Evolutionary conservation across 2,329 filamentous ascomycete species (phyloP), one percentile per base, ranked within the genome.

Genomic region (Neobulgaria alba): DNA sequence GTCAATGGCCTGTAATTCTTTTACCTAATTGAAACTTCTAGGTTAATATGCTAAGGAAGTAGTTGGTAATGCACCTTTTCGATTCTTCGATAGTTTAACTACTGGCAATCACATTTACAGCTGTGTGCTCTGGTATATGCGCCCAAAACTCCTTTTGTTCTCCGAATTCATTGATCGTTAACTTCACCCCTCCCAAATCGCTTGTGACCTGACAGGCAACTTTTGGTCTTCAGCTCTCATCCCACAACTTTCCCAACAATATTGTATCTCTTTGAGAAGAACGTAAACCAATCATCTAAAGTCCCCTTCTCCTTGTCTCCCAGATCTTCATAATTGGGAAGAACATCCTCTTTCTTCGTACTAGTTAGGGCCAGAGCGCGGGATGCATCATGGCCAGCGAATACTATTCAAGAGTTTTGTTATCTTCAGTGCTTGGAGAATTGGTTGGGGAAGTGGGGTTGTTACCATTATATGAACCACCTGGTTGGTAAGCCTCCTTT

Each of bases 181-280:
- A n/a, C n/a, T n/a, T n/a, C n/a, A n/a, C n/a, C n/a, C n/a, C n/a
- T n/a, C n/a, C n/a, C n/a, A n/a, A n/a, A n/a, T n/a, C n/a, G n/a
- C n/a, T n/a, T n/a, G n/a, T n/a, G n/a, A n/a, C n/a, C n/a, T n/a
- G n/a, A n/a, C n/a, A n/a, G n/a, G n/a, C n/a, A n/a, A n/a, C n/a
- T n/a, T n/a, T n/a, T n/a, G n/a, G n/a, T n/a, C n/a, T n/a, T n/a
- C n/a, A n/a, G n/a, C n/a, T n/a, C n/a, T n/a, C n/a, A 23, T 15
- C 75, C 66, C 12, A 84, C 76, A 41, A 70, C 23, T 12, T 26
- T 61, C 10, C 86, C 87, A 34, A 93, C 79, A 38, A 96, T 75
- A 56, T 95, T 96, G 67, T 98, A 98, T 43, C 92, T 75, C 69
- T 96, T 98, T 52, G 83, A 86, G 65, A 98, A 98, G 66, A 94